Percentiles rank a stretch among this genome's conserved stretches.
Conservation (phyloP, 768 basidiomycete species). For the Lactarius akahatsu region DNA sequence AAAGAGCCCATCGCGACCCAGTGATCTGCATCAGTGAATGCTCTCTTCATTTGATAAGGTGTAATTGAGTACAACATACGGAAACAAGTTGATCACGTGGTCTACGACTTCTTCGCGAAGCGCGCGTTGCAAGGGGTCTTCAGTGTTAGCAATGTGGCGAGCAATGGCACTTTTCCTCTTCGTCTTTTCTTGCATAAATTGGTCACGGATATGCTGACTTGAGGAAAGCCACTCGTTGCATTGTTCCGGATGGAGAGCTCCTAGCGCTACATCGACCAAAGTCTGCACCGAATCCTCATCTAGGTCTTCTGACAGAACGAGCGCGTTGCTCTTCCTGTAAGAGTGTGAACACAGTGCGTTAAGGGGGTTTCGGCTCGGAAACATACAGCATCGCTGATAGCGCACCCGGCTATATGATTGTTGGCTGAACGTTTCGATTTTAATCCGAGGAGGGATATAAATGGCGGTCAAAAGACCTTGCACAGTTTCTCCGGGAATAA, state of each 20-base stretch:
- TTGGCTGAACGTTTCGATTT: neutral
- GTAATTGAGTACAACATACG: neutral
- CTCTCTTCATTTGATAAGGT: neutral
- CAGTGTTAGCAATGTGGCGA: neutral
- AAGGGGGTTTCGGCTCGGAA: neutral
- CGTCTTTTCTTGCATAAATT: neutral
- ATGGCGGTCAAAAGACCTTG: slow-evolving; percentile 23
- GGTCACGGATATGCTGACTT: neutral
- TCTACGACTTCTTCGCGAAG: neutral
- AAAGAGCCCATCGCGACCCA: neutral
- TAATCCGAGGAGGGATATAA: neutral
- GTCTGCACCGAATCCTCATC: neutral
- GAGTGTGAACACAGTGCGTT: neutral
- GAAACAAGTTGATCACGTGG: neutral
- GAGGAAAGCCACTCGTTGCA: neutral
- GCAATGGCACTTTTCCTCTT: neutral
- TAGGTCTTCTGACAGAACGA: neutral
- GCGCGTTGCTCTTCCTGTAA: neutral
- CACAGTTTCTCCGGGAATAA: slow-evolving; percentile 24
- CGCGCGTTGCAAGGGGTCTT: neutral
- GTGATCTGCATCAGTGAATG: neutral
- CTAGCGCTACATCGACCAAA: neutral
- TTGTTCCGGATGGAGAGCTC: neutral
- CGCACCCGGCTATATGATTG: neutral
- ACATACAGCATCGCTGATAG: neutral